Percentiles rank a stretch among this genome's conserved stretches.
These are phyloP conservation scores for Volvox reticuliferus DNA, from an alignment of 139 green algal genomes.

Conservation along the genomic window DNA sequence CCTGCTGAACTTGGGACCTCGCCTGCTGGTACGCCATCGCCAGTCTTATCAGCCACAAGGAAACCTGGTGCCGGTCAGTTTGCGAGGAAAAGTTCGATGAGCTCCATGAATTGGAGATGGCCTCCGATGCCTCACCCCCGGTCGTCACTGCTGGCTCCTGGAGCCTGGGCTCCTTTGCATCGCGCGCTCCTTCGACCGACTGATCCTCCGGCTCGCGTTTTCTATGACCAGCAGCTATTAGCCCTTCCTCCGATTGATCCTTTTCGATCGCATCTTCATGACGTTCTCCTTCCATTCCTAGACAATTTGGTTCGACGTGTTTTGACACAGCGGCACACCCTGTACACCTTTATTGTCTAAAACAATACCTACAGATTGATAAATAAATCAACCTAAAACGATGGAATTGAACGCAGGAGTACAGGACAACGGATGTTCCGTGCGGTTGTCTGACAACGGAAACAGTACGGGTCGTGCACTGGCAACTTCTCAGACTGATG, in stretches of 20 bases:
- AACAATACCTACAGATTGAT: too few relatives aligned
- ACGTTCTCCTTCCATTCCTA: too few relatives aligned
- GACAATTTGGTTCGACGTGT: too few relatives aligned
- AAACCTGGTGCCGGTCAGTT: not conserved
- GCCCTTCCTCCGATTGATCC: not conserved
- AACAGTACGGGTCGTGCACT: too few relatives aligned
- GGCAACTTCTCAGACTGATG: too few relatives aligned
- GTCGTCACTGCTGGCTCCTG: not conserved
- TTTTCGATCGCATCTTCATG: not conserved
- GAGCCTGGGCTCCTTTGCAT: slow-evolving; percentile 3
- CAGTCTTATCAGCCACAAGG: not conserved
- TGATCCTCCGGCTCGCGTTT: not conserved
- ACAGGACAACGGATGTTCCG: too few relatives aligned
- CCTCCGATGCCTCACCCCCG: slow-evolving; percentile 21
- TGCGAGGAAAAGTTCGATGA: not conserved
- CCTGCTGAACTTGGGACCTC: not conserved
- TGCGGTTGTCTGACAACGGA: too few relatives aligned
- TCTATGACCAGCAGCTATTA: not conserved
- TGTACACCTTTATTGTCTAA: too few relatives aligned
- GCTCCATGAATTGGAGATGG: not conserved
- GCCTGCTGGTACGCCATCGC: not conserved
- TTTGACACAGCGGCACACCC: too few relatives aligned
- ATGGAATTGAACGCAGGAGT: too few relatives aligned
- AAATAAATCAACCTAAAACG: too few relatives aligned
- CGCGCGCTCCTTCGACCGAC: not conserved